Percentiles rank a stretch among this genome's conserved stretches.
Conservation (phyloP, 345 rosid genomes). For the Gossypium rotundifolium region DNA sequence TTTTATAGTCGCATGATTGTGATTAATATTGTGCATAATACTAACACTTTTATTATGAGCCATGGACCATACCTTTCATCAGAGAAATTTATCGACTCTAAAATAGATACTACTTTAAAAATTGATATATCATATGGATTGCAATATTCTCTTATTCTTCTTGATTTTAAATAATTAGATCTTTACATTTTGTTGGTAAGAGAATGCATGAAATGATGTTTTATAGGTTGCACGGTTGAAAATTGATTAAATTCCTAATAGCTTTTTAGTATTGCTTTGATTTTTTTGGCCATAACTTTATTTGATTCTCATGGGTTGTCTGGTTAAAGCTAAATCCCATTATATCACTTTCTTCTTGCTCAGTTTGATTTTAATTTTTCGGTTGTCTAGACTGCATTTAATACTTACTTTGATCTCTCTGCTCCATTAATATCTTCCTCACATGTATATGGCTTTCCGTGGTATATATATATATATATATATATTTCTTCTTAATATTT, state of each 20-base stretch:
- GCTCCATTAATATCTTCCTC: neutral
- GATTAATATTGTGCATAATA: no score
- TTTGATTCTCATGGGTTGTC: conserved; percentile 17
- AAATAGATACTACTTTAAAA: no score
- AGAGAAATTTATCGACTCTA: no score
- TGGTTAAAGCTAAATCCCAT: conserved; percentile 11
- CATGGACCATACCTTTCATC: no score
- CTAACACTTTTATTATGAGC: no score
- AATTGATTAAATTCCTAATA: neutral
- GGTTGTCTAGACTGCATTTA: neutral
- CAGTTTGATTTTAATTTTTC: neutral
- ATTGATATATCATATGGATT: no score
- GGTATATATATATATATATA: neutral
- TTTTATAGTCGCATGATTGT: no score
- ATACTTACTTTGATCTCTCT: neutral
- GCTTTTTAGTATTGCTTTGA: conserved; percentile 3
- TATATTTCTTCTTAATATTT: no score
- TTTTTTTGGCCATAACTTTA: conserved; percentile 8
- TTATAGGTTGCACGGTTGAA: conserved; percentile 17
- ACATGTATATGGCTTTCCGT: neutral
- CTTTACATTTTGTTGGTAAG: neutral
- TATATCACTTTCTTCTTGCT: conserved; percentile 5
- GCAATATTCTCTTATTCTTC: no score
- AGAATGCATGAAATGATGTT: neutral
- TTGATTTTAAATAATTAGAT: no score